Evolutionary conservation across 306 rosid species (phyloP).

Genomic region (Vigna unguiculata): DNA sequence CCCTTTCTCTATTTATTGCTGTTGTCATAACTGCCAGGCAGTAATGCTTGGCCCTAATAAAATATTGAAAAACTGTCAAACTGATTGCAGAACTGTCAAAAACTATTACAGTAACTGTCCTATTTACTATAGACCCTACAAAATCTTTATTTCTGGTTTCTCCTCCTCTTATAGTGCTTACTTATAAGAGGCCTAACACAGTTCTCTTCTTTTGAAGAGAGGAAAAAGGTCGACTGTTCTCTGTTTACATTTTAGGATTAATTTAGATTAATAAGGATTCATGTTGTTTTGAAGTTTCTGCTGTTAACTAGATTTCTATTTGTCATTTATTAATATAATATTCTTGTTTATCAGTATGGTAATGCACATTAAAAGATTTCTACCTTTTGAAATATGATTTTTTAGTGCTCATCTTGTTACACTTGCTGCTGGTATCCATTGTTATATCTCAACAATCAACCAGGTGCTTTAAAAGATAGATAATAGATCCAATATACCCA

Average conservation of each 20-base stretch:
- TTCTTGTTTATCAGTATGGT: background rate
- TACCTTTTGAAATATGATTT: conserved; percentile 17
- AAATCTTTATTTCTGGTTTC: no score
- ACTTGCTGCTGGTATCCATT: background rate
- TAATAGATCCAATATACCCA: background rate
- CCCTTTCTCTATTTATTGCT: no score
- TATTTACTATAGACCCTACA: no score
- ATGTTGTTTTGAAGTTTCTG: conserved; percentile 13
- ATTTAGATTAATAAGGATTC: no score
- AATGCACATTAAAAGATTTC: conserved; percentile 6
- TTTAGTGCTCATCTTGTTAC: conserved; percentile 9
- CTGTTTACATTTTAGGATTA: conserved; percentile 17
- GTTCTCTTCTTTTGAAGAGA: background rate
- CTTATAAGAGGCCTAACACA: no score
- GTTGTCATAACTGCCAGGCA: no score
- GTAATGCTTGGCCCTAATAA: no score
- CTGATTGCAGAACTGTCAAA: no score
- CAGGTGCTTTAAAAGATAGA: conserved; percentile 2
- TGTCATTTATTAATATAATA: background rate
- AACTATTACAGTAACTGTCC: no score
- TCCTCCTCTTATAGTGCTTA: background rate
- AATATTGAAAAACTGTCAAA: no score
- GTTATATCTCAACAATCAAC: background rate
- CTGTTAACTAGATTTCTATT: background rate
- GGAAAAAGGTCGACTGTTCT: background rate